These are phyloP conservation scores for Pythium utonaiense DNA, from an alignment of 352 stramenopile species.

Conservation along the genomic window DNA sequence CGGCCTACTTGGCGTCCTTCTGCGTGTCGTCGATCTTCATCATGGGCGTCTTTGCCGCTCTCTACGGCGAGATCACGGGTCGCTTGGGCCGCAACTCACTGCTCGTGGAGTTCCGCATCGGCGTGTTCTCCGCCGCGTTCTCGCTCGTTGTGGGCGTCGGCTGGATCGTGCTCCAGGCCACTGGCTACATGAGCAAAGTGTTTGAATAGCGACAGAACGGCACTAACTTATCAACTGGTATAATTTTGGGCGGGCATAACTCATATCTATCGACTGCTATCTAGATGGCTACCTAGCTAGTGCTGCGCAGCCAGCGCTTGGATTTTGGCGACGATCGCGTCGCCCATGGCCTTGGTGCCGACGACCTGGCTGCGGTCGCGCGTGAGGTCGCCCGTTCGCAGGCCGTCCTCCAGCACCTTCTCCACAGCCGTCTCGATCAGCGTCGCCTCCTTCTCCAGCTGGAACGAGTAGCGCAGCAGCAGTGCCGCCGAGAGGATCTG, in stretches of 20 bases:
- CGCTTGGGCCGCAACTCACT: slow-evolving; percentile 50
- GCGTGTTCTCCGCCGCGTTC: slow-evolving; percentile 68
- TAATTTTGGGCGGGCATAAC: background rate
- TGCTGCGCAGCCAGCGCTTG: slow-evolving; percentile 35
- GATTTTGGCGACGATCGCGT: slow-evolving; percentile 80
- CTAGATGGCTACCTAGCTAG: too few relatives aligned
- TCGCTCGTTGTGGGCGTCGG: slow-evolving; percentile 67
- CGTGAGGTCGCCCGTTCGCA: slow-evolving; percentile 85
- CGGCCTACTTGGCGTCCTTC: slow-evolving; percentile 85
- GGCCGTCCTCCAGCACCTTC: slow-evolving; percentile 74
- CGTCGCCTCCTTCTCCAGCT: slow-evolving; percentile 74
- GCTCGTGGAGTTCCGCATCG: slow-evolving; percentile 61
- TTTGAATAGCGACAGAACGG: slow-evolving; percentile 27
- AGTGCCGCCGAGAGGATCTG: slow-evolving; percentile 97
- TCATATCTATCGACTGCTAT: background rate
- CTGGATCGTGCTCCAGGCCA: slow-evolving; percentile 73
- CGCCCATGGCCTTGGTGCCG: slow-evolving; percentile 71
- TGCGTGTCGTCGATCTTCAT: slow-evolving; percentile 87
- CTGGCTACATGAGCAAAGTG: slow-evolving; percentile 63
- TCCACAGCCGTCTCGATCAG: slow-evolving; percentile 83
- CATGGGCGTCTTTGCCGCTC: slow-evolving; percentile 87
- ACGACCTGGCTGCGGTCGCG: slow-evolving; percentile 52
- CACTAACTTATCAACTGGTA: background rate
- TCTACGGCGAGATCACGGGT: slow-evolving; percentile 76
- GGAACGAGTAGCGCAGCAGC: slow-evolving; percentile 95